phyloP scores from a whole-genome alignment of 2,329 filamentous ascomycete genomes.

The Verticillium albo-atrum region DNA sequence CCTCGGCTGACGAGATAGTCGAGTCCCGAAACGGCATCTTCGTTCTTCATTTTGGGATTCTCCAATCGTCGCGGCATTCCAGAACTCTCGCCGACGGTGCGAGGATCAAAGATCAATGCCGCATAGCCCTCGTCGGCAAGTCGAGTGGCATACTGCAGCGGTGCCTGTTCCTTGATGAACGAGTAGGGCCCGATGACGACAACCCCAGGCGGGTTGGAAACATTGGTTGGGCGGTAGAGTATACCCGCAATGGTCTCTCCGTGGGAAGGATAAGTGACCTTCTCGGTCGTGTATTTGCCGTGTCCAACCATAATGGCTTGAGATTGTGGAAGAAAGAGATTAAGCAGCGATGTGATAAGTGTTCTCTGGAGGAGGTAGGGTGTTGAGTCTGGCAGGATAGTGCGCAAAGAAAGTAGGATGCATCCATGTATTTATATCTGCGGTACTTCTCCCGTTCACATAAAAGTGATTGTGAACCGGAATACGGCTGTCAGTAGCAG shows the following conservation, averaged over 20 bases:
- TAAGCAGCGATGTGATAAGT: no score
- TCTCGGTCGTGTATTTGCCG: constrained; percentile 20
- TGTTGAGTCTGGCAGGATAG: no score
- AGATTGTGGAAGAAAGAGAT: not conserved
- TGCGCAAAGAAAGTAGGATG: no score
- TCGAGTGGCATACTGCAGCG: constrained; percentile 21
- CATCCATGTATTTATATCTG: no score
- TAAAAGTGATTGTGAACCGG: not conserved
- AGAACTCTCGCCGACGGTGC: constrained; percentile 23
- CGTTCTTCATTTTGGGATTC: constrained; percentile 24
- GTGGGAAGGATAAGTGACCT: constrained; percentile 20
- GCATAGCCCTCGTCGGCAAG: constrained; percentile 25
- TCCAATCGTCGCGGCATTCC: constrained; percentile 21
- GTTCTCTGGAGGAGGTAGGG: no score
- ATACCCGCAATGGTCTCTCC: constrained; percentile 16
- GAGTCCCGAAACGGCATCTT: constrained; percentile 20
- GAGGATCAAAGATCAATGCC: constrained; percentile 23
- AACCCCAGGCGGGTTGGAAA: constrained; percentile 18
- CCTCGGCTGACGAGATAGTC: constrained; percentile 20
- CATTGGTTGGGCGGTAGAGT: constrained; percentile 15
- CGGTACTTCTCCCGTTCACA: not conserved
- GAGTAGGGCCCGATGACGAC: constrained; percentile 23
- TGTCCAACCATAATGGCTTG: constrained; percentile 16
- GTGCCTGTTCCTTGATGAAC: constrained; percentile 24
- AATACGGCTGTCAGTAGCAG: not conserved